Conservation (phyloP, 2,329 filamentous ascomycete species). For the Gremmenia infestans region DNA sequence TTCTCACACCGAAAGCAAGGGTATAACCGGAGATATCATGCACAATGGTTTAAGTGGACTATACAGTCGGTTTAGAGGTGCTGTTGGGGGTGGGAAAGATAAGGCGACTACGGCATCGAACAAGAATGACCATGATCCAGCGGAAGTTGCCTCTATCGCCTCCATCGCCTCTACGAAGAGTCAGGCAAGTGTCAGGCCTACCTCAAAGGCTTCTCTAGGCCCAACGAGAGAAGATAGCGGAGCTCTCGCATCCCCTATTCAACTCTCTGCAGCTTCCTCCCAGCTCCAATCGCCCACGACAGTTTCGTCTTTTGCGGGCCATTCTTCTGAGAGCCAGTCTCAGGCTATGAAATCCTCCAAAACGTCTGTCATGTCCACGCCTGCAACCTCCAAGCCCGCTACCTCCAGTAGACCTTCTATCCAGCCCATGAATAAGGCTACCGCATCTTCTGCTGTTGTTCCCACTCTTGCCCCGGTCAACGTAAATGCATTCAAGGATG, state of each 20-base stretch:
- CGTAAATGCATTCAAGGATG: conserved; percentile 44
- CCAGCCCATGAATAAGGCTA: conserved; percentile 29
- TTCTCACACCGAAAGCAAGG: conserved; percentile 60
- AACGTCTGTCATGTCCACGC: conserved; percentile 24
- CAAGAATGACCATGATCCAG: conserved; percentile 39
- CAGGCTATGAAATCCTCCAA: conserved; percentile 30
- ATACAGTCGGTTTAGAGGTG: conserved; percentile 79
- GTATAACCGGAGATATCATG: conserved; percentile 65
- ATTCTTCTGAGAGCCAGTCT: conserved; percentile 27
- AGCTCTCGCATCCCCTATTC: conserved; percentile 33
- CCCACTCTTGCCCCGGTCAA: conserved; percentile 46
- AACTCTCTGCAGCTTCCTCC: conserved; percentile 27
- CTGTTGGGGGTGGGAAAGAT: conserved; percentile 66
- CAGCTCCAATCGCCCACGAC: conserved; percentile 29
- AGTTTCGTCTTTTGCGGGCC: conserved; percentile 24
- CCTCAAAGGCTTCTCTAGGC: conserved; percentile 38
- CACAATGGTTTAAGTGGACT: conserved; percentile 85
- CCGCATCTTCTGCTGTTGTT: conserved; percentile 25
- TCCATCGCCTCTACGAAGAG: conserved; percentile 41
- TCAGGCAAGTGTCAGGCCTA: conserved; percentile 36
- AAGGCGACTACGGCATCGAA: conserved; percentile 32
- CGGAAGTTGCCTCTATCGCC: conserved; percentile 37
- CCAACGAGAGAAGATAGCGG: conserved; percentile 37
- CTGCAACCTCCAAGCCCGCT: conserved; percentile 25
- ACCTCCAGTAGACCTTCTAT: conserved; percentile 25